A percentile compares a stretch with the other conserved stretches of the same genome.
phyloP scores from a whole-genome alignment of 352 stramenopile genomes.

The Saprolegnia diclina region DNA sequence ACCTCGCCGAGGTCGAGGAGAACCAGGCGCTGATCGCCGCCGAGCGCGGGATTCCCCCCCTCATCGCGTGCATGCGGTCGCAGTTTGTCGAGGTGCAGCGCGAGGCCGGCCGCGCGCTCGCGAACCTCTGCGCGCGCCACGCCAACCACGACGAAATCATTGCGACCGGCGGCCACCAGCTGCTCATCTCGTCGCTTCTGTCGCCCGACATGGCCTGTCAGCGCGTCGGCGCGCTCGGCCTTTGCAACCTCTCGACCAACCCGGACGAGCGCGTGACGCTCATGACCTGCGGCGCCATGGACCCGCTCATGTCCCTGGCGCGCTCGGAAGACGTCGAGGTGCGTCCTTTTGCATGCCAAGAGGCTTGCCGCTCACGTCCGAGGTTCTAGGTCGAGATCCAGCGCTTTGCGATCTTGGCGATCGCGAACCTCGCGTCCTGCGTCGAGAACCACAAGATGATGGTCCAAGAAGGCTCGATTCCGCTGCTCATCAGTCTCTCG shows the following conservation, averaged over 20 bases:
- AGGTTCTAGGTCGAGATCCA: slow-evolving; percentile 92
- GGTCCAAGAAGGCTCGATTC: slow-evolving; percentile 90
- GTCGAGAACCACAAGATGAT: slow-evolving; percentile 92
- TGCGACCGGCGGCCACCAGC: slow-evolving; percentile 86
- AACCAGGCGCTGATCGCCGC: slow-evolving; percentile 93
- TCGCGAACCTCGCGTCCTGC: slow-evolving; percentile 92
- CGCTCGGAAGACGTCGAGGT: slow-evolving; percentile 90
- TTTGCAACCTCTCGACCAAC: slow-evolving; percentile 94
- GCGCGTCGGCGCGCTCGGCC: slow-evolving; percentile 88
- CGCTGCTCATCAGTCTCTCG: slow-evolving; percentile 92
- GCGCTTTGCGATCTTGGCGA: slow-evolving; percentile 88
- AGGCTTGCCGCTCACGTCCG: too few relatives aligned
- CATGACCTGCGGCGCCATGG: slow-evolving; percentile 90
- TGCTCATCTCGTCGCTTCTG: slow-evolving; percentile 94
- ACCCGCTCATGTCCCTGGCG: slow-evolving; percentile 92
- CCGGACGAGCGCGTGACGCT: slow-evolving; percentile 83
- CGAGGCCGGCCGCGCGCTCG: slow-evolving; percentile 85
- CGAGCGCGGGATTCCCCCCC: slow-evolving; percentile 87
- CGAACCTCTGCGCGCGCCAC: slow-evolving; percentile 89
- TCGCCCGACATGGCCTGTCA: slow-evolving; percentile 93
- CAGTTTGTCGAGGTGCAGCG: slow-evolving; percentile 93
- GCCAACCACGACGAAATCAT: slow-evolving; percentile 89
- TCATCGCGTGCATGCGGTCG: slow-evolving; percentile 93
- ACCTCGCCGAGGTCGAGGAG: slow-evolving; percentile 91
- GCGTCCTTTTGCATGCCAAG: too few relatives aligned